Conservation (phyloP, 257 asterid genomes). For the Gynochthodes officinalis region DNA sequence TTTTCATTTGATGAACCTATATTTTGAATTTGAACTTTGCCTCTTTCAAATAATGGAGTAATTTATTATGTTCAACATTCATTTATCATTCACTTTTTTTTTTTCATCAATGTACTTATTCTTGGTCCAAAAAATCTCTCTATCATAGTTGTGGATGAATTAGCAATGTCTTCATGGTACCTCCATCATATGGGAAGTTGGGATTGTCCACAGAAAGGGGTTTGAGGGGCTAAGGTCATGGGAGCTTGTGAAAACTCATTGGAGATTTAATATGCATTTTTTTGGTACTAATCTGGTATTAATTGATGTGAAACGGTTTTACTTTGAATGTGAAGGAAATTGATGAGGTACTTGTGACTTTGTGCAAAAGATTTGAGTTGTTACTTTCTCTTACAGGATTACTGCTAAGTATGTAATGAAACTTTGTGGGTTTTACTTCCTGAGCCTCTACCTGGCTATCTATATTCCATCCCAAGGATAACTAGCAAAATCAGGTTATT, state of each 20-base stretch:
- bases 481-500: not conserved
- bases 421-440: not conserved
- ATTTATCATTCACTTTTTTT: too few relatives aligned
- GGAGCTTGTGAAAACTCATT: not conserved
- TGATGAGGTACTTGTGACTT: not conserved
- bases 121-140: too few relatives aligned
- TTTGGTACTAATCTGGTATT: not conserved
- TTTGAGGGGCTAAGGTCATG: not conserved
- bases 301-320: not conserved
- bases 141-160: not conserved
- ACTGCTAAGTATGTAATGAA: not conserved
- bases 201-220: not conserved
- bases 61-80: too few relatives aligned
- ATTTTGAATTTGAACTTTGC: too few relatives aligned
- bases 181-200: not conserved
- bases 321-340: not conserved
- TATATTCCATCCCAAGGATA: not conserved
- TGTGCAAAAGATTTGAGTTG: not conserved
- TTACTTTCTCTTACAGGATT: not conserved
- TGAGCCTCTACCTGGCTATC: not conserved
- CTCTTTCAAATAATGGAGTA: too few relatives aligned
- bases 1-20: too few relatives aligned
- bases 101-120: too few relatives aligned
- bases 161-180: not conserved
- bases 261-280: not conserved